These are phyloP conservation scores for Reutealis trisperma DNA, from an alignment of 345 rosid genomes.

Conservation along the genomic window DNA sequence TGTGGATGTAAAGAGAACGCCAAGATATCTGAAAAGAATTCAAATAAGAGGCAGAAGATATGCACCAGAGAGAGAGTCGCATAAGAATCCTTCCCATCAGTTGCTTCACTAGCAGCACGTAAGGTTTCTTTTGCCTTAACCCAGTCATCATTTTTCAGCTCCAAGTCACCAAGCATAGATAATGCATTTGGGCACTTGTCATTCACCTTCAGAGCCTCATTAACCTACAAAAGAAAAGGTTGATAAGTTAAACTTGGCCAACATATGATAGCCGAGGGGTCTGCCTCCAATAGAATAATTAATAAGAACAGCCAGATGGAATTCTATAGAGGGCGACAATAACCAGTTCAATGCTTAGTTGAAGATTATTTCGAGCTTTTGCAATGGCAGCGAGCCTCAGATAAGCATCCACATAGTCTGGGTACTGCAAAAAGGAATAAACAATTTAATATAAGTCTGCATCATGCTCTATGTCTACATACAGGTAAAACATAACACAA, in stretches of 20 bases:
- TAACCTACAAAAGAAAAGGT: slow-evolving; percentile 49
- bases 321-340: slow-evolving; percentile 17
- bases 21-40: slow-evolving; percentile 6
- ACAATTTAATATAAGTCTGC: slow-evolving; percentile 14
- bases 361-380: slow-evolving; percentile 84
- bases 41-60: slow-evolving; percentile 8
- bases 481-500: background rate
- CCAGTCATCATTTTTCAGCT: slow-evolving; percentile 99
- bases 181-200: slow-evolving; percentile 83
- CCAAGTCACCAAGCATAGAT: slow-evolving; percentile 95
- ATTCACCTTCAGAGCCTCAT: slow-evolving; percentile 88
- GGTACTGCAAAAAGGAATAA: slow-evolving; percentile 58
- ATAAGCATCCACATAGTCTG: slow-evolving; percentile 87
- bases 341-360: slow-evolving; percentile 95
- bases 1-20: background rate
- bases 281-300: too few relatives aligned
- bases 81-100: slow-evolving; percentile 96
- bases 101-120: slow-evolving; percentile 93
- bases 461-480: background rate
- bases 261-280: too few relatives aligned
- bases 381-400: slow-evolving; percentile 93
- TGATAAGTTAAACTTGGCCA: slow-evolving; percentile 1
- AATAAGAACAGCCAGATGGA: background rate
- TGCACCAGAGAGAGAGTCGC: slow-evolving; percentile 85
- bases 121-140: slow-evolving; percentile 98